These are phyloP conservation scores for Hymenoscyphus infarciens DNA, from an alignment of 2,329 filamentous ascomycete species.

Conservation along the genomic window DNA sequence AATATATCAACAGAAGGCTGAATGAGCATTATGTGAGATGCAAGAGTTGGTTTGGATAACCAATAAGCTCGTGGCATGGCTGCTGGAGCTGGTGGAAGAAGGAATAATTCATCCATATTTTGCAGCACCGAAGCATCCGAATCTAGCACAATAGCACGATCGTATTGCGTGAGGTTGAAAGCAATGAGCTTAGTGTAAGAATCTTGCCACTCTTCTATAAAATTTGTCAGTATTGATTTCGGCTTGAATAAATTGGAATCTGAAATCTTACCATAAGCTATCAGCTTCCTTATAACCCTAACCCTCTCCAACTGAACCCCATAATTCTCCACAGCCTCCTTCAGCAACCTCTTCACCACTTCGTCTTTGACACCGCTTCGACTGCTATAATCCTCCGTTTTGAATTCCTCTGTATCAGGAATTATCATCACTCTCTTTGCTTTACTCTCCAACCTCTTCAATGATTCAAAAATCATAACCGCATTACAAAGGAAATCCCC, in stretches of 20 bases:
- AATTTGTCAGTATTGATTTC: neutral
- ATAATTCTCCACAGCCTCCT: slow-evolving; percentile 44
- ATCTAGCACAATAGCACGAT: slow-evolving; percentile 48
- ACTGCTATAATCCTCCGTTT: slow-evolving; percentile 33
- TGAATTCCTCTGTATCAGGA: slow-evolving; percentile 32
- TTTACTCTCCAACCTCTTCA: slow-evolving; percentile 41
- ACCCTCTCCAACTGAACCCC: slow-evolving; percentile 44
- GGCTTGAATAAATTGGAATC: neutral
- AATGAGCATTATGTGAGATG: slow-evolving; percentile 59
- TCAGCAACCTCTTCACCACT: slow-evolving; percentile 34
- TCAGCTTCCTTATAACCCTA: slow-evolving; percentile 38
- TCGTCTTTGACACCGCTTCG: slow-evolving; percentile 32
- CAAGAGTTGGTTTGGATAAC: slow-evolving; percentile 54
- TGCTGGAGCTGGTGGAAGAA: slow-evolving; percentile 56
- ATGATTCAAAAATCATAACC: slow-evolving; percentile 47
- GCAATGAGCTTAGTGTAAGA: slow-evolving; percentile 66
- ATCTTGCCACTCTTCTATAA: slow-evolving; percentile 24
- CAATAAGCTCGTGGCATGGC: slow-evolving; percentile 73
- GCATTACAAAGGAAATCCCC: slow-evolving; percentile 48
- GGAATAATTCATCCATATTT: slow-evolving; percentile 67
- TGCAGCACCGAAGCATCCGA: slow-evolving; percentile 63
- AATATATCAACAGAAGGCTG: slow-evolving; percentile 54
- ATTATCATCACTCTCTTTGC: slow-evolving; percentile 47
- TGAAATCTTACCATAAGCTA: slow-evolving; percentile 37
- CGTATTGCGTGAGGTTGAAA: slow-evolving; percentile 63